Evolutionary conservation across 148 eudicot genomes (phyloP).

Genomic region (Camellia lanceoleosa): DNA sequence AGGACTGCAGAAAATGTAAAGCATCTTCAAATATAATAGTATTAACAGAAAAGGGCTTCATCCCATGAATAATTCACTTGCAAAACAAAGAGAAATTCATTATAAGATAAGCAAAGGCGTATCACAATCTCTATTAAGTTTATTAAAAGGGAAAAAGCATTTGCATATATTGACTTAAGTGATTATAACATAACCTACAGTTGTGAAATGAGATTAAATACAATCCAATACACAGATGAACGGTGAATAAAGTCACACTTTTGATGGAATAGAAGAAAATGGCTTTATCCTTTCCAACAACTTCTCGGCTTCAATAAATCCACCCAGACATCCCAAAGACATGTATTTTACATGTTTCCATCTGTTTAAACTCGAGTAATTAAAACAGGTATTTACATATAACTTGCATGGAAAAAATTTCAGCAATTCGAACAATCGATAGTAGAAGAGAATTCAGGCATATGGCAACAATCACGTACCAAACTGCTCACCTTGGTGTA

Average conservation of each 20-base stretch:
- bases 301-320: slow-evolving; percentile 74
- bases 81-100: background rate
- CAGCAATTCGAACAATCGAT: background rate
- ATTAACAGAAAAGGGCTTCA: background rate
- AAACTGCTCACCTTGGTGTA: slow-evolving; percentile 55
- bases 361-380: slow-evolving; percentile 38
- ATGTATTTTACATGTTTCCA: slow-evolving; percentile 81
- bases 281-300: slow-evolving; percentile 80
- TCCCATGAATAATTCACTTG: background rate
- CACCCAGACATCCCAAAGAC: slow-evolving; percentile 78
- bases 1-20: background rate
- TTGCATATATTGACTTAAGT: background rate
- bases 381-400: background rate
- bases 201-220: background rate
- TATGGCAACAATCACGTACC: background rate
- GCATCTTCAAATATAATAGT: background rate
- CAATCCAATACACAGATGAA: background rate
- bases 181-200: background rate
- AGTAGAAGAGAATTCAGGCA: background rate
- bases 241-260: slow-evolving; percentile 3
- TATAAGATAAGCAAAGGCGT: background rate
- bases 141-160: background rate
- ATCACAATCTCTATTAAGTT: background rate
- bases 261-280: slow-evolving; percentile 19
- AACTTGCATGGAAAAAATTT: background rate